A percentile compares a stretch with the other conserved stretches of the same genome.
Conservation (phyloP, 768 basidiomycete species). For the Fomitopsis serialis region DNA sequence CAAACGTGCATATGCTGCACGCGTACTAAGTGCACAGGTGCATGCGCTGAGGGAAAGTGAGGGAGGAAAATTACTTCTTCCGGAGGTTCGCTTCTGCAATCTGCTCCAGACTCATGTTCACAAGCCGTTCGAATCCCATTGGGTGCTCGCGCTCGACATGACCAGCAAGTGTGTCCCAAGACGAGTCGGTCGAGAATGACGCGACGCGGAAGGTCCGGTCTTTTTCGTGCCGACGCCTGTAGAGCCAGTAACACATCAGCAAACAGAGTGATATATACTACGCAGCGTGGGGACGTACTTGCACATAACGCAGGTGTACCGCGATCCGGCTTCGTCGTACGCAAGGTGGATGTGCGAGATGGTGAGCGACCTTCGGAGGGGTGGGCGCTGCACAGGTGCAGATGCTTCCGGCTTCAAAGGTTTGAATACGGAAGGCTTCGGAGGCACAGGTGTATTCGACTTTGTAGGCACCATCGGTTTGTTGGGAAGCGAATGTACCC, state of each 20-base stretch:
- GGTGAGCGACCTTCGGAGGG: slow-evolving; percentile 2
- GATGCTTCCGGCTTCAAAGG: too few species aligned
- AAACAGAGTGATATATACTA: background rate
- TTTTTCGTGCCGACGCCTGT: background rate
- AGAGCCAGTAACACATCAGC: background rate
- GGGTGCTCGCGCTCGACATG: slow-evolving; percentile 18
- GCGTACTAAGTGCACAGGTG: too few species aligned
- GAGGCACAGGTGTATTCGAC: background rate
- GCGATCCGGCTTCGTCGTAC: slow-evolving; percentile 7
- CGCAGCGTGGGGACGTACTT: slow-evolving; percentile 4
- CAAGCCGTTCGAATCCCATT: slow-evolving; percentile 3
- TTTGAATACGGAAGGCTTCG: too few species aligned
- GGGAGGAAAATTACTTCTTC: background rate
- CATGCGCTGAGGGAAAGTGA: too few species aligned
- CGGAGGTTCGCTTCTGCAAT: slow-evolving; percentile 4
- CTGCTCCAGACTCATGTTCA: slow-evolving; percentile 6
- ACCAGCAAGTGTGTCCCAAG: slow-evolving; percentile 10
- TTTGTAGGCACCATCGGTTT: background rate
- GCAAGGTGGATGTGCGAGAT: slow-evolving; percentile 14
- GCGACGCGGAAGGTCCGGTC: background rate
- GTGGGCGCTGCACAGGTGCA: background rate
- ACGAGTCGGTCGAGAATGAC: background rate
- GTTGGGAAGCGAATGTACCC: too few species aligned
- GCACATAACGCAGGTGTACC: slow-evolving; percentile 15
- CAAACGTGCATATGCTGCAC: too few species aligned